phyloP scores from a whole-genome alignment of 306 rosid genomes.

The Gastrolobium bilobum region DNA sequence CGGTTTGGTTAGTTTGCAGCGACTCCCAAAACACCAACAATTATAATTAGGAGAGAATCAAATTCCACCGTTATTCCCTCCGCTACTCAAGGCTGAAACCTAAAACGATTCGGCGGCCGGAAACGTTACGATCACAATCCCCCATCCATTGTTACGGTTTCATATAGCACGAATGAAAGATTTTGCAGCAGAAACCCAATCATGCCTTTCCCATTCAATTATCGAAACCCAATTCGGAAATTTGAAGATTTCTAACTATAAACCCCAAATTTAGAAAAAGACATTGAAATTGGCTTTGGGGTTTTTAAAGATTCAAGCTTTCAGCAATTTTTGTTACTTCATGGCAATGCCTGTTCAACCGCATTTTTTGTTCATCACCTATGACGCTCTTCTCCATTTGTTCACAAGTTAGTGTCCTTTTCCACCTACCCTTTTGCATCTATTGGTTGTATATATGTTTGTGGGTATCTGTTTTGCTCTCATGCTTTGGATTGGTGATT shows the following conservation, averaged over 20 bases:
- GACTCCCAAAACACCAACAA: no score
- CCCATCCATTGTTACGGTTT: neutral
- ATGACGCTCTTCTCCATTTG: neutral
- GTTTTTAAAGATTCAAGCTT: slow-evolving; percentile 4
- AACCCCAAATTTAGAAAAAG: neutral
- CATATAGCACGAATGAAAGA: neutral
- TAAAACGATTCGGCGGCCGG: neutral
- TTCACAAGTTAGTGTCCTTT: slow-evolving; percentile 20
- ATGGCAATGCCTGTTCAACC: neutral
- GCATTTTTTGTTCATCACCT: neutral
- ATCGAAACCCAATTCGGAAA: neutral
- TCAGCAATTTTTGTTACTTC: neutral
- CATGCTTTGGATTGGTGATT: slow-evolving; percentile 37
- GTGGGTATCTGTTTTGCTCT: neutral
- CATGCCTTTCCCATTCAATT: neutral
- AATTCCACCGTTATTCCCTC: neutral
- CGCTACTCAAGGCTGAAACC: slow-evolving; percentile 4
- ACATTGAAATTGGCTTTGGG: neutral
- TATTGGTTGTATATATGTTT: neutral
- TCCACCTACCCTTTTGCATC: slow-evolving; percentile 13
- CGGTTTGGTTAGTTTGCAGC: no score
- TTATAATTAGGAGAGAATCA: no score
- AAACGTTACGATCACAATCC: neutral
- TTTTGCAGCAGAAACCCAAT: neutral
- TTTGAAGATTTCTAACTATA: neutral